Conservation (phyloP, 768 basidiomycete genomes). For the Mycena belliarum region DNA sequence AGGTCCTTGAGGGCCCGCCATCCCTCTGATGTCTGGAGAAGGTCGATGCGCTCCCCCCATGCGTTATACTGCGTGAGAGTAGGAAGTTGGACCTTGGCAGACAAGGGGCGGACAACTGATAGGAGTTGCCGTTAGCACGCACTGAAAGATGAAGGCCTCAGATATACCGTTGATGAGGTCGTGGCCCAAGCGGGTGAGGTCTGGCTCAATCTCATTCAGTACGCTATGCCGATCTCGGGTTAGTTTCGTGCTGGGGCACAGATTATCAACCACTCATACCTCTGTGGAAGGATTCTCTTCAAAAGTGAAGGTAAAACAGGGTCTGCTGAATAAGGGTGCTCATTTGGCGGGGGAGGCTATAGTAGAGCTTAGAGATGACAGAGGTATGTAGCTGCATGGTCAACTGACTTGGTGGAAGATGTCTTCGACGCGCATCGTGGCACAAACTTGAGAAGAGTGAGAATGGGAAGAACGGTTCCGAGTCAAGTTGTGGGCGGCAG, state of each 20-base stretch:
- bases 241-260: not conserved
- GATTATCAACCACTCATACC: constrained; percentile 28
- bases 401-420: not conserved
- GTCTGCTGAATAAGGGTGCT: constrained; percentile 61
- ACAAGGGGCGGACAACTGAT: constrained; percentile 56
- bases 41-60: constrained; percentile 67
- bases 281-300: constrained; percentile 53
- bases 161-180: constrained; percentile 51
- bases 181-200: constrained; percentile 55
- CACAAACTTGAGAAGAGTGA: no score
- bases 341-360: constrained; percentile 33
- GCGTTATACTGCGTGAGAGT: constrained; percentile 68
- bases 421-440: constrained; percentile 1
- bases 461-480: no score
- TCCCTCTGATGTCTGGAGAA: constrained; percentile 67
- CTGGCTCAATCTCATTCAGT: constrained; percentile 51
- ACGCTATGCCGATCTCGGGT: constrained; percentile 33
- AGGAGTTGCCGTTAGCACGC: not conserved
- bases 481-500: no score
- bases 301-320: constrained; percentile 60
- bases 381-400: not conserved
- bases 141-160: not conserved
- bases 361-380: not conserved
- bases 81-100: constrained; percentile 45
- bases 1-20: constrained; percentile 68